Evolutionary conservation across 257 asterid species (phyloP).

Genomic region (Jacaranda mimosifolia): DNA sequence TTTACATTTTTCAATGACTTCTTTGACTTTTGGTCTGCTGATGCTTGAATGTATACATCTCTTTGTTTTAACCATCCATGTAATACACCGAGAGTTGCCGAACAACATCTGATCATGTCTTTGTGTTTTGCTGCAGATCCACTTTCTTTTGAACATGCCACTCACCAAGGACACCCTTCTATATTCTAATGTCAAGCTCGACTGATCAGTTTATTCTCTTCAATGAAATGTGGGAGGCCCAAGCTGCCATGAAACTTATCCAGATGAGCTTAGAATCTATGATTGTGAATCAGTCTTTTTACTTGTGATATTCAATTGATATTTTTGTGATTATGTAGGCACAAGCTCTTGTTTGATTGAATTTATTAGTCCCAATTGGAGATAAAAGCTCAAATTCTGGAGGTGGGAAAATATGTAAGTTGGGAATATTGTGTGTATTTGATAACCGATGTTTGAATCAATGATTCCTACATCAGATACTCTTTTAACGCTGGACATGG

Average conservation of each 20-base stretch:
- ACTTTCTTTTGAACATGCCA: constrained; percentile 81
- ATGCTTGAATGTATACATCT: not conserved
- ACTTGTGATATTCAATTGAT: constrained; percentile 30
- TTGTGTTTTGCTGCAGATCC: constrained; percentile 64
- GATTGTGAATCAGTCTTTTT: constrained; percentile 28
- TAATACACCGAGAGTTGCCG: not conserved
- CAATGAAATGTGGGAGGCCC: constrained; percentile 37
- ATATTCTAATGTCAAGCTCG: constrained; percentile 93
- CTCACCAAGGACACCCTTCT: constrained; percentile 95
- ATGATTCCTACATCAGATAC: constrained; percentile 9
- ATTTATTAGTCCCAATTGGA: constrained; percentile 18
- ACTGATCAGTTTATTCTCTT: constrained; percentile 47
- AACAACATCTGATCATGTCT: constrained; percentile 30
- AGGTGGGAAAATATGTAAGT: constrained; percentile 12
- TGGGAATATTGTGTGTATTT: constrained; percentile 27
- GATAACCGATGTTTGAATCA: constrained; percentile 3
- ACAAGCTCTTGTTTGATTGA: constrained; percentile 37
- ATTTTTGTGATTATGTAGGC: constrained; percentile 36
- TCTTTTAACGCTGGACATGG: constrained; percentile 22
- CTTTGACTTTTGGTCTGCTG: not conserved
- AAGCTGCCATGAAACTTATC: constrained; percentile 38
- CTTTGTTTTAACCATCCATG: not conserved
- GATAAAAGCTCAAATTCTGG: constrained; percentile 33
- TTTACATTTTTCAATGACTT: not conserved
- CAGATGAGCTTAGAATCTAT: constrained; percentile 35